These are phyloP conservation scores for Aspergillus sp. DNA, from an alignment of 2,329 filamentous ascomycete genomes.

Conservation along the genomic window DNA sequence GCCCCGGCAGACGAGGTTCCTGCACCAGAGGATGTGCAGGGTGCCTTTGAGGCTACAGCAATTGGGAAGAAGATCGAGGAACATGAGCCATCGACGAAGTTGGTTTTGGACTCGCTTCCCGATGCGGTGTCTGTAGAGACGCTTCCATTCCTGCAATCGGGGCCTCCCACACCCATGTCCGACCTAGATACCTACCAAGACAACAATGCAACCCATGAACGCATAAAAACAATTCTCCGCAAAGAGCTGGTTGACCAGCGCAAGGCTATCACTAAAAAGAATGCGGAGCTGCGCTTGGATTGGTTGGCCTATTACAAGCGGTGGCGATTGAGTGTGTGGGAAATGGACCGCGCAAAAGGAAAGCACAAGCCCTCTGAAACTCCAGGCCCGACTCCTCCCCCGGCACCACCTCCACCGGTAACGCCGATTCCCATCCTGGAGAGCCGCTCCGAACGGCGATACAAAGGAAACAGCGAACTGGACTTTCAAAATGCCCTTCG, in stretches of 20 bases:
- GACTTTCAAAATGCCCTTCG: constrained; percentile 50
- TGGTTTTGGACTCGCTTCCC: constrained; percentile 16
- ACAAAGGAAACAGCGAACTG: constrained; percentile 50
- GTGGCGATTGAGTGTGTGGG: constrained; percentile 45
- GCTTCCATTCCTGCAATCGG: constrained; percentile 47
- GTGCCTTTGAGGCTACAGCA: neutral
- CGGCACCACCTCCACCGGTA: constrained; percentile 31
- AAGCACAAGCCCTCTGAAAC: constrained; percentile 39
- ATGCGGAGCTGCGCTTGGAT: constrained; percentile 40
- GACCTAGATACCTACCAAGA: constrained; percentile 48
- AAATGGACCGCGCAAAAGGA: constrained; percentile 43
- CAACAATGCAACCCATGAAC: constrained; percentile 37
- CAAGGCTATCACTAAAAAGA: constrained; percentile 39
- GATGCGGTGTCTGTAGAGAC: constrained; percentile 38
- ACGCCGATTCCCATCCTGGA: constrained; percentile 35
- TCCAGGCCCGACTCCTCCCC: constrained; percentile 36
- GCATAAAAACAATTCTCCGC: constrained; percentile 39
- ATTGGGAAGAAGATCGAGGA: constrained; percentile 11
- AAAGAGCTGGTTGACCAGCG: constrained; percentile 39
- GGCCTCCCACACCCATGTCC: constrained; percentile 44
- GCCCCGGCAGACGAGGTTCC: constrained; percentile 7
- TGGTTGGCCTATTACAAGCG: constrained; percentile 44
- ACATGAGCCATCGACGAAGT: constrained; percentile 15
- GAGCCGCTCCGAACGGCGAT: constrained; percentile 34
- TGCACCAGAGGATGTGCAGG: neutral